Base-by-base conservation (phyloP, 805 yeast genomes). In the Maudiozyma bulderi region DNA sequence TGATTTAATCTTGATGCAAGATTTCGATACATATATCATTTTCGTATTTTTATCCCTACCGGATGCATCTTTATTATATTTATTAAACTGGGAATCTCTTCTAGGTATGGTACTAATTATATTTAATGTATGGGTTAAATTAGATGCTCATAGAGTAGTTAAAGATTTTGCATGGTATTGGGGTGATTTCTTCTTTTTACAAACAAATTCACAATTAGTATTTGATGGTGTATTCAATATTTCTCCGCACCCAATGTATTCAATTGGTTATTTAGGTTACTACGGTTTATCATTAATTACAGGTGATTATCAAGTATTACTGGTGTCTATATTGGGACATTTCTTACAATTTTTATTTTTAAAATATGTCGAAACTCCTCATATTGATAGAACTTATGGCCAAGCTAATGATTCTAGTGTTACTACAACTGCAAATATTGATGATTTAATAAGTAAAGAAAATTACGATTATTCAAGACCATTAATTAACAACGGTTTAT, bases 81-180 rank as follows among this genome's bases (percentile, higher is more conserved):
- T 81, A 45, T 69, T 76, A 14, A 64, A 68, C 50, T 64, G 77
- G 34, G 73, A 89, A 58, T 69, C 85, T 61, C 47, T 69, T 1
- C 66, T 81, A 13, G 95, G 95, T n/a, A 56, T 73, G 1, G 53
- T 69, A 5, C 73, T 86, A 56, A 80, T 86, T 52, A 51, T 84
- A 15, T 84, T 87, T 70, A 86, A 86, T 60, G 71, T 84, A 31
- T 84, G 93, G 89, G 95, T 86, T 44, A 86, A 86, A 63, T 68
- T 86, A 28, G 90, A 87, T 64, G 95, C 95, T 34, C 95, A 86
- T 64, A 76, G 89, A 55, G 89, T 86, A 15, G 89, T 86, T 51
- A 86, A 86, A 64, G 95, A 86, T 61, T 86, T 81, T 62, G 95
- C 95, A 9, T 86, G 95, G 95, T 86, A 86, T 66, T 86, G 95